Evolutionary conservation across 768 basidiomycete species (phyloP).

Genomic region (Tricholoma bakamatsutake): DNA sequence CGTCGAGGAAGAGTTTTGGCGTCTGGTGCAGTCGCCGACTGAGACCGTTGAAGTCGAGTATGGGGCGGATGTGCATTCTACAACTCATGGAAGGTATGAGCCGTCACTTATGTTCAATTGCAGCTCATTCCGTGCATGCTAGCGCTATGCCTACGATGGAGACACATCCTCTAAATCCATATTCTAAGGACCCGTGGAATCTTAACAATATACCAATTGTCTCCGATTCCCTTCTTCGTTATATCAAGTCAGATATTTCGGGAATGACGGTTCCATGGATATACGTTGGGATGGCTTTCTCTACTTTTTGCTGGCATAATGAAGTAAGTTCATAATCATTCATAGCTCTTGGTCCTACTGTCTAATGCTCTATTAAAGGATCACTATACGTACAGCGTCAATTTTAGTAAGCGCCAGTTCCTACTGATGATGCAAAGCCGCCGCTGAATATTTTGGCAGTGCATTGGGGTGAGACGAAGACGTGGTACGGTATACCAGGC

Average conservation of each 20-base stretch:
- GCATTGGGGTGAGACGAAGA: constrained; percentile 99
- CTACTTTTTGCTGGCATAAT: constrained; percentile 99
- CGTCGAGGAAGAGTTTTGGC: constrained; percentile 95
- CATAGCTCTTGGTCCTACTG: neutral
- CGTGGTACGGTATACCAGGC: constrained; percentile 99
- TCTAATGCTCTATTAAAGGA: constrained; percentile 46
- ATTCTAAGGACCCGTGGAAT: constrained; percentile 94
- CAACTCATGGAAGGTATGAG: constrained; percentile 89
- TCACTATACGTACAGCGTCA: constrained; percentile 96
- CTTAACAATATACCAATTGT: constrained; percentile 95
- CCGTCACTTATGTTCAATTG: constrained; percentile 1
- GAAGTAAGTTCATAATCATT: constrained; percentile 47
- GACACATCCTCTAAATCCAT: constrained; percentile 82
- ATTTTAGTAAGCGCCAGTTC: constrained; percentile 65
- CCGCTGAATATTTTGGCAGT: constrained; percentile 40
- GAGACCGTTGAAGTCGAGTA: constrained; percentile 99
- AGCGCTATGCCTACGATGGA: constrained; percentile 97
- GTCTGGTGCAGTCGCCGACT: constrained; percentile 79
- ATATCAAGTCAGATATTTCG: constrained; percentile 97
- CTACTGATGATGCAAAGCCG: constrained; percentile 5
- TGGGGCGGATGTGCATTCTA: constrained; percentile 98
- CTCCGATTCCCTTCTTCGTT: constrained; percentile 87
- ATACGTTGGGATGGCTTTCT: constrained; percentile 98
- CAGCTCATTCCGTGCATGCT: constrained; percentile 4
- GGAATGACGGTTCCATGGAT: constrained; percentile 99